These are phyloP conservation scores for Aureobasidium sp. DNA, from an alignment of 2,329 filamentous ascomycete genomes.

Conservation along the genomic window DNA sequence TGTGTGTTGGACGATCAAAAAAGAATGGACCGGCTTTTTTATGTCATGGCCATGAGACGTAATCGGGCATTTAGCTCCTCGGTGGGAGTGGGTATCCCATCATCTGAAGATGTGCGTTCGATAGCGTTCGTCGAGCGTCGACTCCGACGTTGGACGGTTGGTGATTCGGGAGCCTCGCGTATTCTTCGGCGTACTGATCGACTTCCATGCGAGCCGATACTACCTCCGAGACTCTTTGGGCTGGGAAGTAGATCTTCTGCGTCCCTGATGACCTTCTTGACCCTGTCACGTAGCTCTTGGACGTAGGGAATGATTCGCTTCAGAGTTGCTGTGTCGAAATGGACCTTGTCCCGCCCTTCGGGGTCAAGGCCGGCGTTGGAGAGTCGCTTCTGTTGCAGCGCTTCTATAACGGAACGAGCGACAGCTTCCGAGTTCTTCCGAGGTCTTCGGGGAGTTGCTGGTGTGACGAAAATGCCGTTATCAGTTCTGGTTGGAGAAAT, in stretches of 20 bases:
- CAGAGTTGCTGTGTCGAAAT: slow-evolving; percentile 57
- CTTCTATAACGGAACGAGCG: slow-evolving; percentile 53
- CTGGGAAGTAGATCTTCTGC: slow-evolving; percentile 40
- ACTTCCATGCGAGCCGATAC: slow-evolving; percentile 21
- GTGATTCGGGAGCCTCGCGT: slow-evolving; percentile 19
- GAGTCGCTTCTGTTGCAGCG: slow-evolving; percentile 38
- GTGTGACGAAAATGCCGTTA: background rate
- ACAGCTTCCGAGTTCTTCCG: slow-evolving; percentile 50
- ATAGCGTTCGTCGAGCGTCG: slow-evolving; percentile 10
- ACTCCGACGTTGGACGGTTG: slow-evolving; percentile 11
- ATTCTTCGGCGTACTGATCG: slow-evolving; percentile 28
- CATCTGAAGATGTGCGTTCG: slow-evolving; percentile 12
- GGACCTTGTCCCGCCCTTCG: slow-evolving; percentile 45
- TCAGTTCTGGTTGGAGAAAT: background rate
- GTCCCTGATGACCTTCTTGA: slow-evolving; percentile 39
- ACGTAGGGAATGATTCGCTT: slow-evolving; percentile 51
- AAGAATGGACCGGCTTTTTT: background rate
- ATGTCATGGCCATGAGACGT: slow-evolving; percentile 20
- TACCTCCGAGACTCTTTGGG: slow-evolving; percentile 23
- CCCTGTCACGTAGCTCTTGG: slow-evolving; percentile 37
- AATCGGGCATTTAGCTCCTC: slow-evolving; percentile 19
- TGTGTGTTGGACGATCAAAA: background rate
- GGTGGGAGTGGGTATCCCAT: slow-evolving; percentile 15
- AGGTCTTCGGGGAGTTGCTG: slow-evolving; percentile 28
- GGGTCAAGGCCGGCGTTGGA: slow-evolving; percentile 20